Evolutionary conservation across 345 rosid species (phyloP), one percentile per base, ranked within the genome.

Genomic region (Brassica incana): DNA sequence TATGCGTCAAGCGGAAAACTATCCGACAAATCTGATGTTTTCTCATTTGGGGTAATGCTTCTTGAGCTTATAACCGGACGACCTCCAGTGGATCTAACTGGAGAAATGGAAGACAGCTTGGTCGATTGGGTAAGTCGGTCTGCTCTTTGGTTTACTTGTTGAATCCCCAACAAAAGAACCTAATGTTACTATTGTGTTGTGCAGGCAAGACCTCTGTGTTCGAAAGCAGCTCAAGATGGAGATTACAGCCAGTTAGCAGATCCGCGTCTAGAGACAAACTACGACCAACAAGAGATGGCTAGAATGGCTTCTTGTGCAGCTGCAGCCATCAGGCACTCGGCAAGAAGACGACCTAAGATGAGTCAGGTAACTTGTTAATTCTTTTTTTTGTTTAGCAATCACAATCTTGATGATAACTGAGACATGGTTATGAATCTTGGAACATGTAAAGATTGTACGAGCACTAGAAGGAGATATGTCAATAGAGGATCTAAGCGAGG

Each of bases 1-100:
- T 95, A 95, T 71, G 97, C 97, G 68, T 87, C 97, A 60, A 95
- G 95, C 7, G 97, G 97, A 33, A 92, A 91, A 81, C 80, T 95
- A 36, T 91, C 97, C 0, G 97, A 95, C 38, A 94, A 94, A 75
- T 94, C 97, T 9, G 98, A 94, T 84, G 97, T 90, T 30, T 94
- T 90, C 88, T 94, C 97, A 20, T 89, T 86, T 61, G 99, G 97
- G 48, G 91, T 95, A 11, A 84, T 94, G 94, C 86, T 92, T 2
- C 83, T 94, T 81, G 99, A 94, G 81, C 88, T 94, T 0, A 88
- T 94, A 76, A 86, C 97, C 0, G 97, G 97, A 36, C 87, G 89
- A 60, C 88, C 84, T 8, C 99, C 99, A 0, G 72, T 89, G 15
- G 93, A 94, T 72, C 58, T 72, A 25, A 76, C 81, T 2, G 80